phyloP scores from a whole-genome alignment of 2,329 filamentous ascomycete species.

The Aspergillus sp. region DNA sequence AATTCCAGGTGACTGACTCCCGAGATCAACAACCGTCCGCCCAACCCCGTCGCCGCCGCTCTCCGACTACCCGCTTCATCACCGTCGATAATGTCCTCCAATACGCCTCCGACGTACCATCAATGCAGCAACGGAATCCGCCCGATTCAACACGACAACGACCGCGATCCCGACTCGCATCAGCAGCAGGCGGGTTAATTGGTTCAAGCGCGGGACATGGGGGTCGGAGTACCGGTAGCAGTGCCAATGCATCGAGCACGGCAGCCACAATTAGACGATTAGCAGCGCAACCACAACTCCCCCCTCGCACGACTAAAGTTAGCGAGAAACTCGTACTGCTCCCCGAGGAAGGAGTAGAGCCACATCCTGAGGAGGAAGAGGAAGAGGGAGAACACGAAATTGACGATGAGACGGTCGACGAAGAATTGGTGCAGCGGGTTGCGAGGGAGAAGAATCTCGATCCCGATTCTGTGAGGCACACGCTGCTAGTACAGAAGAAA shows the following conservation, averaged over 20 bases:
- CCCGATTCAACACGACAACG: slow-evolving; percentile 39
- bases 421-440: slow-evolving; percentile 36
- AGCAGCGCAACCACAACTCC: slow-evolving; percentile 61
- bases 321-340: slow-evolving; percentile 96
- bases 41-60: slow-evolving; percentile 30
- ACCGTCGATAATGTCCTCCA: slow-evolving; percentile 92
- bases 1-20: slow-evolving; percentile 44
- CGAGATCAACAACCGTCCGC: slow-evolving; percentile 38
- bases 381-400: slow-evolving; percentile 26
- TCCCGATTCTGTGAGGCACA: slow-evolving; percentile 33
- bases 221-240: slow-evolving; percentile 31
- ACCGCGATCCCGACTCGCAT: slow-evolving; percentile 33
- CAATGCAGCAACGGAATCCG: slow-evolving; percentile 79
- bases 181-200: slow-evolving; percentile 31
- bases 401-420: slow-evolving; percentile 30
- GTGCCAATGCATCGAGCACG: slow-evolving; percentile 45
- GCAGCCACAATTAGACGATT: slow-evolving; percentile 58
- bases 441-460: slow-evolving; percentile 34
- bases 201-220: slow-evolving; percentile 38
- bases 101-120: slow-evolving; percentile 91
- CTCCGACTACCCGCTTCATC: slow-evolving; percentile 68
- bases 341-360: slow-evolving; percentile 58
- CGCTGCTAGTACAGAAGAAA: slow-evolving; percentile 33
- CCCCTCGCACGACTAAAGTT: slow-evolving; percentile 86
- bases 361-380: slow-evolving; percentile 13